phyloP scores from a whole-genome alignment of 2,329 filamentous ascomycete species.

The Fusarium falciforme region DNA sequence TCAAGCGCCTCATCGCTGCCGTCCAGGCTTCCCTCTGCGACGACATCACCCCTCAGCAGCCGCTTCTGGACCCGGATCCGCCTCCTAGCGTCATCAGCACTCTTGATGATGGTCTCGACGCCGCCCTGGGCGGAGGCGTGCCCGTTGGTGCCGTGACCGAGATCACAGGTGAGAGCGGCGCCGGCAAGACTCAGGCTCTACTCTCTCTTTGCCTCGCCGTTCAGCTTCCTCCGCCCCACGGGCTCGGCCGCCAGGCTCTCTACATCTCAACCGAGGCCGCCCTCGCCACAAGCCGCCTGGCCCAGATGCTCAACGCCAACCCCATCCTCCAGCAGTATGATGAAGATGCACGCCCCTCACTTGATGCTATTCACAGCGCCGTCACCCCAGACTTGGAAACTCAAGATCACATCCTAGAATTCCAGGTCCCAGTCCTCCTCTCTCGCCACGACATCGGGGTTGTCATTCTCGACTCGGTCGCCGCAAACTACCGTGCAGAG shows the following conservation, averaged over 20 bases:
- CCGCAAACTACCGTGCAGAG: conserved; percentile 95
- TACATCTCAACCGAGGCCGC: conserved; percentile 95
- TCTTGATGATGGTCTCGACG: conserved; percentile 79
- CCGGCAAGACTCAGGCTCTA: conserved; percentile 94
- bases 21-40: conserved; percentile 75
- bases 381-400: conserved; percentile 90
- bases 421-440: conserved; percentile 89
- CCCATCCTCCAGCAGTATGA: conserved; percentile 62
- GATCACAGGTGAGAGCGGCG: conserved; percentile 91
- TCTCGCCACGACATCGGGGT: conserved; percentile 81
- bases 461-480: conserved; percentile 89
- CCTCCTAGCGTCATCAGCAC: conserved; percentile 74
- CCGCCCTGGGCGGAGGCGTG: conserved; percentile 79
- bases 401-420: conserved; percentile 94
- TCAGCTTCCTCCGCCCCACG: conserved; percentile 81
- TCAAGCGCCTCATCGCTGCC: conserved; percentile 77
- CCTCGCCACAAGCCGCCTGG: conserved; percentile 82
- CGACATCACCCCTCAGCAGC: conserved; percentile 58
- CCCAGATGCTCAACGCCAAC: conserved; percentile 80
- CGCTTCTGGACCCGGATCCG: conserved; percentile 29
- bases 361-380: conserved; percentile 83
- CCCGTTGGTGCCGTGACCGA: conserved; percentile 86
- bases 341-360: conserved; percentile 62
- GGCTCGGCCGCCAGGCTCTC: conserved; percentile 78
- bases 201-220: conserved; percentile 85